Evolutionary conservation across 768 basidiomycete species (phyloP), one percentile per base, ranked within the genome.

Genomic region (Lactarius akahatsu): DNA sequence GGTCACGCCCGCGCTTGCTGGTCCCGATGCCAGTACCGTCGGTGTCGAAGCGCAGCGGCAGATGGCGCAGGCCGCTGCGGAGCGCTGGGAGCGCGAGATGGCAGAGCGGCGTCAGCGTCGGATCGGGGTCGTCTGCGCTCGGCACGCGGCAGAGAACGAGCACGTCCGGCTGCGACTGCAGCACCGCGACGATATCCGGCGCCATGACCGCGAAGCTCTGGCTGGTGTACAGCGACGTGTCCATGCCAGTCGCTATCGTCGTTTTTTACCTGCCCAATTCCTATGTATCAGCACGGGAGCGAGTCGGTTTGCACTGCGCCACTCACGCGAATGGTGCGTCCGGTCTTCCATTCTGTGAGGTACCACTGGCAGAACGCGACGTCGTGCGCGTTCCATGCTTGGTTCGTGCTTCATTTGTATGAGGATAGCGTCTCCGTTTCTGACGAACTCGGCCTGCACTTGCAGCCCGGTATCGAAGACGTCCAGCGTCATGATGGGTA

Each of bases 331-430:
- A 9, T 2, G 20, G 13, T 16, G 11, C 16, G 4, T 28, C 34
- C n/a, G 30, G 50, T 11, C 52, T 61, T 45, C 52, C 26, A 30
- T 66, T 66, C 30, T 13, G 52, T 43, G 43, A 58, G 38, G 64
- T 41, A 15, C 34, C 8, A 20, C 23, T 30, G 45, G 43, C 26
- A 52, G 28, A 62, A 58, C 56, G 20, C 50, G 30, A 36, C 32
- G 10, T 38, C 57, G 18, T 36, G 55, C n/a, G 57, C 20, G 57
- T 57, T 38, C 57, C 34, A 57, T 13, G 57, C 56, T 41, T 36
- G 18, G 7, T 4, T 47, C n/a, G n/a, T 47, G 28, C 45, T 26
- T 26, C 36, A 41, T 18, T 34, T 43, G 54, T 2, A 45, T 9
- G 9, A 16, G 30, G 28, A 54, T 26, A 2, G 23, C 40, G 38